Evolutionary conservation across 2,329 filamentous ascomycete species (phyloP).

Genomic region (Aspergillus viridinutans): DNA sequence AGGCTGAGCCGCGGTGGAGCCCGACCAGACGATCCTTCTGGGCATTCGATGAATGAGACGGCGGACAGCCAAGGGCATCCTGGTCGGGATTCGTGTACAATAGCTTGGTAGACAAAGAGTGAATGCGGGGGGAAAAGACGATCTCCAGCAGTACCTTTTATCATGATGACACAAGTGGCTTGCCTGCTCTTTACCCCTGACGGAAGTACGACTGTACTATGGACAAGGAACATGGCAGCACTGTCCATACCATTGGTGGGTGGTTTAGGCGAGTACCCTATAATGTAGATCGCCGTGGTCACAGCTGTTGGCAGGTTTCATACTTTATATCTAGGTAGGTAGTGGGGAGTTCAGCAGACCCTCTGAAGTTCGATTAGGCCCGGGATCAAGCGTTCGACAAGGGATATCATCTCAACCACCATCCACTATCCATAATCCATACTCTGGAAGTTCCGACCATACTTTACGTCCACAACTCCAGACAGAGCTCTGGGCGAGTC

Average conservation of each 20-base stretch:
- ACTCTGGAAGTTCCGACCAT: neutral
- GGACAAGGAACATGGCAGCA: too few species aligned
- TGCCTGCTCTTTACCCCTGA: neutral
- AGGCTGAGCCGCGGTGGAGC: neutral
- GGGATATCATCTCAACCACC: neutral
- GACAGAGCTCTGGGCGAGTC: too few species aligned
- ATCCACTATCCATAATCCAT: neutral
- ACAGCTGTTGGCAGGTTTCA: too few species aligned
- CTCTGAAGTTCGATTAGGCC: neutral
- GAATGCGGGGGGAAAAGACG: neutral
- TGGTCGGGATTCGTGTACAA: neutral
- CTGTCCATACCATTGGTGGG: neutral
- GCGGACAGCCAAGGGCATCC: too few species aligned
- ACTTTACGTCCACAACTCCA: neutral
- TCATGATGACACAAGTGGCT: neutral
- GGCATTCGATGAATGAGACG: neutral
- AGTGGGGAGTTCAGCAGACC: neutral
- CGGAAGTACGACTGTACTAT: too few species aligned
- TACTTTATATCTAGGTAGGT: neutral
- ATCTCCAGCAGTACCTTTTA: neutral
- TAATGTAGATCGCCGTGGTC: too few species aligned
- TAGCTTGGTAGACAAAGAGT: neutral
- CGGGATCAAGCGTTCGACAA: neutral
- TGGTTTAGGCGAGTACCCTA: neutral
- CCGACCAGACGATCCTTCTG: neutral